phyloP scores from a whole-genome alignment of 225 moss, liverwort and hornwort genomes.

The Polytrichum formosum region DNA sequence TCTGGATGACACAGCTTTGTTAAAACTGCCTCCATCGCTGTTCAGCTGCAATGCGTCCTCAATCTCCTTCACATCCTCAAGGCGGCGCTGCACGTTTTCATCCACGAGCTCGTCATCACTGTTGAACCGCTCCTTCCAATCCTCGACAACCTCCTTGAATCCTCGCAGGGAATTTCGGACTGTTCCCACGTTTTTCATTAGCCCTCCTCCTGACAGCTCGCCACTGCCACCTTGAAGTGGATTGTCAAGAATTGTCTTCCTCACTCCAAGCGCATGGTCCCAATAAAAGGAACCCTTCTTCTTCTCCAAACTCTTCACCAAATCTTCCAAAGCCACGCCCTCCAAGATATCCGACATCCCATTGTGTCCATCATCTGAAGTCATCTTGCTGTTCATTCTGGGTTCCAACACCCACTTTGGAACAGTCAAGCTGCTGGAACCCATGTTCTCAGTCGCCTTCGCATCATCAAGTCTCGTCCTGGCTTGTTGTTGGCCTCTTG shows the following conservation, averaged over 20 bases:
- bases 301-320: slow-evolving; percentile 28
- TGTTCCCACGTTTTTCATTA: too few species aligned
- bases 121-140: slow-evolving; percentile 60
- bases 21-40: slow-evolving; percentile 40
- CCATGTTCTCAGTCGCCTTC: slow-evolving; percentile 14
- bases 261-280: slow-evolving; percentile 54
- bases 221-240: not conserved
- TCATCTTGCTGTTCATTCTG: slow-evolving; percentile 9
- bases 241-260: slow-evolving; percentile 34
- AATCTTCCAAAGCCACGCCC: slow-evolving; percentile 11
- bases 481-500: slow-evolving; percentile 14
- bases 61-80: slow-evolving; percentile 73
- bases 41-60: slow-evolving; percentile 86
- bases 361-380: slow-evolving; percentile 2
- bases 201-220: too few species aligned
- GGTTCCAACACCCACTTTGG: slow-evolving; percentile 56
- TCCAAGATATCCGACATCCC: slow-evolving; percentile 16
- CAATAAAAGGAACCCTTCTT: slow-evolving; percentile 49
- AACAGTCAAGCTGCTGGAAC: slow-evolving; percentile 29
- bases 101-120: slow-evolving; percentile 81
- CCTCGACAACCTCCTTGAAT: slow-evolving; percentile 56
- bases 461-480: slow-evolving; percentile 2
- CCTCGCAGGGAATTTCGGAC: slow-evolving; percentile 33
- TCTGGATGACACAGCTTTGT: slow-evolving; percentile 3
- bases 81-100: slow-evolving; percentile 63